Evolutionary conservation across 2,329 filamentous ascomycete genomes (phyloP), one percentile per base, ranked within the genome.

Genomic region (Neofusicoccum sp.): DNA sequence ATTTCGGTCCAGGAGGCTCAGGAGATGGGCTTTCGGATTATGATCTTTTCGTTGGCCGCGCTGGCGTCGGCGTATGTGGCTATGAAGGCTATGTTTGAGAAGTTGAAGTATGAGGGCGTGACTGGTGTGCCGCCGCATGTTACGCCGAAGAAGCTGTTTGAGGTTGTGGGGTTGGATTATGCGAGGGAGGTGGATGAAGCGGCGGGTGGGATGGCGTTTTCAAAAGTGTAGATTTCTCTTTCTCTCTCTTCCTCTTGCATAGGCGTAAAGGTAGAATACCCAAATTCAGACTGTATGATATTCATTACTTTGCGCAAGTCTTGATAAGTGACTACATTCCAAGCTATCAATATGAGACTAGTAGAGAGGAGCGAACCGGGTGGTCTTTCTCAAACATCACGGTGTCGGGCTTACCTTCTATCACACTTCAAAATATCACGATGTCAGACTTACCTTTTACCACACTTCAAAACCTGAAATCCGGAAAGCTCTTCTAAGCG

Each of bases 1-100:
- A 80, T 83, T 51, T 79, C 77, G 1, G 79, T 79, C 1, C 70
- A 78, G 0, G 80, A 86, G 65, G 84, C 84, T 4, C 76, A 76
- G 62, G 74, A 80, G 44, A 75, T 85, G 65, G 85, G 85, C 0
- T 87, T 83, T 70, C 77, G 79, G 63, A 78, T 87, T 60, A 82
- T 85, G 47, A 86, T 87, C 57, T 84, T 82, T 66, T 82, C 83
- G 5, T 79, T 79, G 44, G 72, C 78, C 9, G 75, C 79, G 0
- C 70, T 85, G 40, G 80, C 75, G n/a, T 78, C 81, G 5, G 80
- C 78, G 0, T 79, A 79, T 58, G 63, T 71, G 7, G 78, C 75
- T 5, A 78, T 81, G 14, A 70, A 68, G 34, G 73, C 73, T 16
- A 75, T 70, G 5, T 65, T 78, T 12, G 61, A 70, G 16, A 63